A percentile compares a stretch with the other conserved stretches of the same genome.
Evolutionary conservation across 192 early-diverging fungal genomes (phyloP).

Genomic region (Jimgerdemannia flammicorona): DNA sequence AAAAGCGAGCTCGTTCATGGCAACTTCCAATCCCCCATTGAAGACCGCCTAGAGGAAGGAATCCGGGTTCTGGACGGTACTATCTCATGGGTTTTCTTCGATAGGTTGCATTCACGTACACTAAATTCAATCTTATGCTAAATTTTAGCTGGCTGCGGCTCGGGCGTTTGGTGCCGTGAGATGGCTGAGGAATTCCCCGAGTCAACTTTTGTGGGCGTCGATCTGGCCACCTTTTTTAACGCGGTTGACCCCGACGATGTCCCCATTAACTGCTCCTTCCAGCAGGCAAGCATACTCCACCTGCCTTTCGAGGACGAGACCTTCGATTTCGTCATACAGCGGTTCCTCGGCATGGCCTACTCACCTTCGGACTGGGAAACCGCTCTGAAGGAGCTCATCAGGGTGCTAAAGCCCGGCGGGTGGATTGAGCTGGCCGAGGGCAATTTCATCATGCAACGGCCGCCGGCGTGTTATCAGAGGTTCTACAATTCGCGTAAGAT

Average conservation of each 20-base stretch:
- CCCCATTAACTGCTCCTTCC: constrained; percentile 22
- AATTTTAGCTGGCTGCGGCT: too few species aligned
- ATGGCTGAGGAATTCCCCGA: constrained; percentile 25
- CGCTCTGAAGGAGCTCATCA: constrained; percentile 29
- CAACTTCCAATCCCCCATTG: too few species aligned
- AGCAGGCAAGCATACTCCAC: constrained; percentile 8
- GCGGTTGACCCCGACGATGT: constrained; percentile 28
- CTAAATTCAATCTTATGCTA: too few species aligned
- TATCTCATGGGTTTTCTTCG: too few species aligned
- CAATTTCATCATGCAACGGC: too few species aligned
- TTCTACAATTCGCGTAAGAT: too few species aligned
- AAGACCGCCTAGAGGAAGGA: too few species aligned
- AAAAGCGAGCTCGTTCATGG: too few species aligned
- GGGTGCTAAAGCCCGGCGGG: constrained; percentile 53
- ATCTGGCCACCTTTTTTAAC: constrained; percentile 13
- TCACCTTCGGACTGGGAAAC: constrained; percentile 19
- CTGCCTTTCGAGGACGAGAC: constrained; percentile 31
- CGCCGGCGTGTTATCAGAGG: too few species aligned
- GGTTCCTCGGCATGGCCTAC: constrained; percentile 25
- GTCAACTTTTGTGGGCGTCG: constrained; percentile 31
- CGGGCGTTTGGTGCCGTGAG: constrained; percentile 1
- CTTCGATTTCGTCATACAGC: constrained; percentile 30
- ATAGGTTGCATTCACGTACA: too few species aligned
- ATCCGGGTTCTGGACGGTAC: too few species aligned
- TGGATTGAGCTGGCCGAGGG: constrained; percentile 43